phyloP scores from a whole-genome alignment of 768 basidiomycete species.

The Lactarius trivialis region DNA sequence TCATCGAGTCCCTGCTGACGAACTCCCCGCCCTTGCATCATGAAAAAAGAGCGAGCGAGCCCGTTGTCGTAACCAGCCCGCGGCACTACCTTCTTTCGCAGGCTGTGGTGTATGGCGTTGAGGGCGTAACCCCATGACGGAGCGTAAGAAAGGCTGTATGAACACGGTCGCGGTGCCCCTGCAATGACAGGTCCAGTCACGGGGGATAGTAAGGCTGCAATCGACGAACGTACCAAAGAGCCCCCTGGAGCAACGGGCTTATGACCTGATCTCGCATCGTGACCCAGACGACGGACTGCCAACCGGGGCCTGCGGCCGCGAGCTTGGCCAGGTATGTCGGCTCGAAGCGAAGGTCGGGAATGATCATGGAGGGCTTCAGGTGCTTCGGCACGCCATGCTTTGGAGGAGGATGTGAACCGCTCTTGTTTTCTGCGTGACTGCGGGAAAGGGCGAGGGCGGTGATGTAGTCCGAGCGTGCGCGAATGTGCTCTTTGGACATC shows the following conservation, averaged over 20 bases:
- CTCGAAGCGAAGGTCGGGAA: conserved; percentile 76
- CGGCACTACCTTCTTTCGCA: conserved; percentile 8
- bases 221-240: conserved; percentile 46
- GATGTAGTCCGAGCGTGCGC: conserved; percentile 20
- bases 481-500: conserved; percentile 16
- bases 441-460: conserved; percentile 16
- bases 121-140: background rate
- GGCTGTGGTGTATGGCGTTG: background rate
- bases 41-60: conserved; percentile 10
- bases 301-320: conserved; percentile 44
- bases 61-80: conserved; percentile 12
- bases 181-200: background rate
- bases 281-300: conserved; percentile 54
- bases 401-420: background rate
- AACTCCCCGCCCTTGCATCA: background rate
- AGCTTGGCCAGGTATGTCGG: conserved; percentile 61
- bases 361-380: conserved; percentile 37
- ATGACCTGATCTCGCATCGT: conserved; percentile 64
- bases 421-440: background rate
- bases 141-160: conserved; percentile 5
- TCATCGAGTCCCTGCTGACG: conserved; percentile 2
- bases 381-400: background rate
- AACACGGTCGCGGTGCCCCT: conserved; percentile 15
- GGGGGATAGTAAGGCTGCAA: background rate
- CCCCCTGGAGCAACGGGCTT: conserved; percentile 60